Evolutionary conservation across 148 eudicot genomes (phyloP), one percentile per base, ranked within the genome.

Genomic region (Limonium bicolor): DNA sequence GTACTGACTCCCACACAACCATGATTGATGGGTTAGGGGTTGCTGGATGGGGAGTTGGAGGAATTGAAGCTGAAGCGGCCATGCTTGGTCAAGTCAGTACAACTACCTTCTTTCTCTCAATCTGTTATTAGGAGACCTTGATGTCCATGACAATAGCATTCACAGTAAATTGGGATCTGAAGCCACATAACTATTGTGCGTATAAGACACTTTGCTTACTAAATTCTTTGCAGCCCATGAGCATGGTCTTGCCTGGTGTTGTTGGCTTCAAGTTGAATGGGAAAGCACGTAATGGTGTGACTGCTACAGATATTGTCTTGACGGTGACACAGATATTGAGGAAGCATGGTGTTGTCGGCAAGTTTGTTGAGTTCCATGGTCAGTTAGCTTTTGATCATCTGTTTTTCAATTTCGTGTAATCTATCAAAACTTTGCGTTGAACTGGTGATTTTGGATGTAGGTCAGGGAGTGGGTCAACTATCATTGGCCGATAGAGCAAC

Each of bases 11-110:
- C 16, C 97, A 88, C 60, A 88, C 97, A 21, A 88, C 97, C 7
- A 88, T 88, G 97, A 88, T 87, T 56, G 86, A 87, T 56, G 96
- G 96, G 39, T 54, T 87, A 12, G 96, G 96, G 45, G 94, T 87
- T 73, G 88, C 94, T 71, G 96, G 96, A 23, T 87, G 96, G 96
- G 96, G 96, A 47, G 96, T 87, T 50, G 96, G 96, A 56, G 96
- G 96, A 45, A 87, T 82, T 47, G 94, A 87, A 64, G 96, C 96
- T 29, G 96, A 88, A 70, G 92, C 94, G 37, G 45, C 83, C 58
- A 88, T 88, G 97, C 97, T 88, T 70, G 97, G 97, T 42, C 97
- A 88, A 85, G 94, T 88, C 50, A 64, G 41, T 43, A 15, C 24
- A 28, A 7, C 27, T 14, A 11, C 20, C 45, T 41, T 41, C 22